These are phyloP conservation scores for Globisporangium irregulare DNA, from an alignment of 352 stramenopile species.

Conservation along the genomic window DNA sequence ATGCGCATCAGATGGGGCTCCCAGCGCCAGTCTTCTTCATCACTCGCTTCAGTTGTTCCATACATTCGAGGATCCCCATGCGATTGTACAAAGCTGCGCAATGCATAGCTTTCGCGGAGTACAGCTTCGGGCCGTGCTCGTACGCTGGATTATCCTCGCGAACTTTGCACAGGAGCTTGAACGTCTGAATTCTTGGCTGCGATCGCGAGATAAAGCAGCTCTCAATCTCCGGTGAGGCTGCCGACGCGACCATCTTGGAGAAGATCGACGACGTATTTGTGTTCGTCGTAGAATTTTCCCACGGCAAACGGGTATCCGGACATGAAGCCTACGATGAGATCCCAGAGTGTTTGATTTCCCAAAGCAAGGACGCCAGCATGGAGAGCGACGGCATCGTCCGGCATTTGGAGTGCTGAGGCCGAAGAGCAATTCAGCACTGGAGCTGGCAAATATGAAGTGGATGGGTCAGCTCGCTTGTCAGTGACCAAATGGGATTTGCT, in stretches of 20 bases:
- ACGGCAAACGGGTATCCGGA: background rate
- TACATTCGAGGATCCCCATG: background rate
- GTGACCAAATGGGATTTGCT: too few relatives aligned
- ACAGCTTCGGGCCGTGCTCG: background rate
- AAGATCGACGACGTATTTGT: too few relatives aligned
- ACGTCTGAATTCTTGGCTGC: background rate
- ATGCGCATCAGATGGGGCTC: background rate
- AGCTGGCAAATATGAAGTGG: too few relatives aligned
- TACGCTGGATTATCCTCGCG: background rate
- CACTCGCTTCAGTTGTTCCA: background rate
- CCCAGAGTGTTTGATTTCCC: background rate
- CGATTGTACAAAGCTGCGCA: background rate
- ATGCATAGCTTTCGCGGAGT: background rate
- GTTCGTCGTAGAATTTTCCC: background rate
- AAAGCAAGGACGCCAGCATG: too few relatives aligned
- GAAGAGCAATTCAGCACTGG: too few relatives aligned
- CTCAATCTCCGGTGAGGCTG: too few relatives aligned
- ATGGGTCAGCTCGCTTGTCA: too few relatives aligned
- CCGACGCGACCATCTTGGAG: too few relatives aligned
- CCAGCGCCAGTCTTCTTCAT: background rate
- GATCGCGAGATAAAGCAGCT: too few relatives aligned
- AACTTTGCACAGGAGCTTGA: background rate
- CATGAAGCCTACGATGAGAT: background rate
- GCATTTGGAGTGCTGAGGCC: too few relatives aligned
- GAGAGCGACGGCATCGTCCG: too few relatives aligned